Evolutionary conservation across 352 stramenopile genomes (phyloP).

Genomic region (Phytophthora constricta): DNA sequence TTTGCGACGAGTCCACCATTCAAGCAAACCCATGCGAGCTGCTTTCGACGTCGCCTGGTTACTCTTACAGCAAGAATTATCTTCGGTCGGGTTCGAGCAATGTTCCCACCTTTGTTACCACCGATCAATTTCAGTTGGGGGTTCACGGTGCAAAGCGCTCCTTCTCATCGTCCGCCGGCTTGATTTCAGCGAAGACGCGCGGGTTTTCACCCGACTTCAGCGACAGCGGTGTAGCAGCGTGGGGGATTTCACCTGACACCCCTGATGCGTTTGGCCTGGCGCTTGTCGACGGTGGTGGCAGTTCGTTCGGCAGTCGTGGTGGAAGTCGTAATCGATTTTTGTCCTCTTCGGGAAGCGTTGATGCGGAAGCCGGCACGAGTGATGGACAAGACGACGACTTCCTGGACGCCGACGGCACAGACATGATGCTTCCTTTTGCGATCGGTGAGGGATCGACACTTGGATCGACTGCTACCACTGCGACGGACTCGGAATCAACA

Average conservation of each 20-base stretch:
- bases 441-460: constrained; percentile 45
- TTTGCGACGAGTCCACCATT: constrained; percentile 63
- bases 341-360: constrained; percentile 35
- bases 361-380: constrained; percentile 3
- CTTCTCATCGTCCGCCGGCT: constrained; percentile 18
- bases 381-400: constrained; percentile 25
- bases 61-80: constrained; percentile 79
- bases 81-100: constrained; percentile 50
- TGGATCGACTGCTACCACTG: constrained; percentile 49
- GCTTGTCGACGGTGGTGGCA: constrained; percentile 39
- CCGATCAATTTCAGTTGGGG: constrained; percentile 50
- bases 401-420: constrained; percentile 25
- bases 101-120: constrained; percentile 65
- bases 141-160: constrained; percentile 28
- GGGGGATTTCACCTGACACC: constrained; percentile 73
- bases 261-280: constrained; percentile 70
- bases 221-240: constrained; percentile 59
- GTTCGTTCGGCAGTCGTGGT: constrained; percentile 1
- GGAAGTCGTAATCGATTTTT: constrained; percentile 50
- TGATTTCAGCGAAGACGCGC: constrained; percentile 40
- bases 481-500: constrained; percentile 47
- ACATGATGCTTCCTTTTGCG: constrained; percentile 76
- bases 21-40: constrained; percentile 73
- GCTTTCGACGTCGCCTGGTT: constrained; percentile 74
- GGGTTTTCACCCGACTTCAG: constrained; percentile 71